Base-by-base conservation (phyloP, 2,329 filamentous ascomycete genomes). In the Phaeosphaeria sp. region DNA sequence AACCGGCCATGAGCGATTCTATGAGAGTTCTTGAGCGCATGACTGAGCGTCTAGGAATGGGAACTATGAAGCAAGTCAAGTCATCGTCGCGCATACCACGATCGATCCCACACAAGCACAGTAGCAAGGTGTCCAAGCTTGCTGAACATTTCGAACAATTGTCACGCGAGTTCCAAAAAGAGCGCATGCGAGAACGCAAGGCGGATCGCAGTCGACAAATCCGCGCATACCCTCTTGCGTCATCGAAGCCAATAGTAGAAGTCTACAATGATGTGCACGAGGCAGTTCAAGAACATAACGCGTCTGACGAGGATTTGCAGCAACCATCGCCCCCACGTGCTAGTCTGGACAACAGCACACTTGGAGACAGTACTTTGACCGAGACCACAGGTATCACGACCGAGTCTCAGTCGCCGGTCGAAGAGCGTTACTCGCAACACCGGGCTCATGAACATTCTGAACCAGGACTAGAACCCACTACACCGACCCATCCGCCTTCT, bases 91-190 rank as follows among this genome's bases (percentile, higher is more conserved):
- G 94, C 43, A 98, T 99, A 59, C 74, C 74, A n/a, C 88, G 95
- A 30, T 95, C 95, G 24, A 87, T 97, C 25, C 88, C 90, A 72
- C 68, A 75, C 49, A 91, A 89, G 44, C 85, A 89, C 51, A 87
- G 91, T 3, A 53, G 24, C 33, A 91, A 91, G 68, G 95, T 99
- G 2, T 96, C 93, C 8, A 93, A 89, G n/a, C 83, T 99, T 49
- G 92, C 95, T 18, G 92, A 92, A 67, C 95, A 98, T 75, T 98
- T 99, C 73, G 96, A 99, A 77, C 93, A 98, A 75, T 83, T 99
- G 55, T 97, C 93, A 67, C 89, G 93, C 22, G 96, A 99, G 72
- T 99, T 99, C 66, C 93, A 97, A 73, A 96, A 94, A 69, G 94
- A 99, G 78, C 87, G 95, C 45, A 86, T 96, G 65, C 89, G 91